Evolutionary conservation across 352 stramenopile species (phyloP).

Genomic region (Discostella stelligera): DNA sequence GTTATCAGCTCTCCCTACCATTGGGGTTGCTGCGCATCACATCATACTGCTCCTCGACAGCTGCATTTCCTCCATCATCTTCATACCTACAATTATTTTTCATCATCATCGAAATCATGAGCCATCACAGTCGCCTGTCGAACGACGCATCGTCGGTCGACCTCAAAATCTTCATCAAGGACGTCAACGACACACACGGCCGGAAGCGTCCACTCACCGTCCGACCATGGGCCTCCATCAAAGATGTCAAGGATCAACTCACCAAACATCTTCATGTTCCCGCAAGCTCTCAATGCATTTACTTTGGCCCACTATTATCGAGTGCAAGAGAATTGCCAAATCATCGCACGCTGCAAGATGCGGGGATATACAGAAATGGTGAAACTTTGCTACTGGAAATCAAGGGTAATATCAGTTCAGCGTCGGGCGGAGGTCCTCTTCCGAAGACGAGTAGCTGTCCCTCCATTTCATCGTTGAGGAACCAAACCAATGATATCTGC

Average conservation of each 20-base stretch:
- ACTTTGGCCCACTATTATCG: conserved; percentile 69
- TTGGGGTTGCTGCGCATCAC: background rate
- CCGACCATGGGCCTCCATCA: conserved; percentile 74
- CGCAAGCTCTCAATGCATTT: conserved; percentile 61
- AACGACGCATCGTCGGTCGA: conserved; percentile 39
- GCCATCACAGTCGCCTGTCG: conserved; percentile 18
- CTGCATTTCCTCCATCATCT: background rate
- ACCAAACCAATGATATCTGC: conserved; percentile 61
- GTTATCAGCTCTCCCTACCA: background rate
- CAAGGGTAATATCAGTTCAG: conserved; percentile 26
- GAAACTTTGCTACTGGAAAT: conserved; percentile 80
- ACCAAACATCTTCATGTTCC: conserved; percentile 65
- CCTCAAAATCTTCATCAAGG: conserved; percentile 77
- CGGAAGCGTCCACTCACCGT: conserved; percentile 70
- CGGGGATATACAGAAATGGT: conserved; percentile 78
- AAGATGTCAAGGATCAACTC: conserved; percentile 80
- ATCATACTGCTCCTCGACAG: background rate
- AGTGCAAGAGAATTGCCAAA: conserved; percentile 69
- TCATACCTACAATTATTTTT: background rate
- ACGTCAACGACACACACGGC: conserved; percentile 64
- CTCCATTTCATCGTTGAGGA: conserved; percentile 40
- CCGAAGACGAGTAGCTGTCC: conserved; percentile 8
- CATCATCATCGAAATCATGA: conserved; percentile 1
- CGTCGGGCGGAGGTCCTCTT: background rate
- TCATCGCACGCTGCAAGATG: conserved; percentile 78